These are phyloP conservation scores for Neostapfia colusana DNA, from an alignment of 176 grass and related monocot genomes.

Conservation along the genomic window DNA sequence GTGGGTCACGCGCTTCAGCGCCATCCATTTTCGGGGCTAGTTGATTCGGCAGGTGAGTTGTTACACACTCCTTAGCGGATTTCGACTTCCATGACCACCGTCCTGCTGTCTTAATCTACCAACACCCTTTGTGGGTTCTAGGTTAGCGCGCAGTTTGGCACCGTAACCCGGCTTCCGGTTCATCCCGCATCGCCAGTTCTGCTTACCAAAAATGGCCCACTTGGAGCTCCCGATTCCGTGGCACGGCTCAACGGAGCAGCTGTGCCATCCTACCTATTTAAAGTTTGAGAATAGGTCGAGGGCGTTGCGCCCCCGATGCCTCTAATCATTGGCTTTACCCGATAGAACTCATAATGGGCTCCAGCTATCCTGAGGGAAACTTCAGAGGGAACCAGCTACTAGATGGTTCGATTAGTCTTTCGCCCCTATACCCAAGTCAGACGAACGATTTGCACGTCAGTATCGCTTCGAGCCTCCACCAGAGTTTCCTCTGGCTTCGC, in stretches of 20 bases:
- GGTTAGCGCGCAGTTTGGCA: constrained; percentile 66
- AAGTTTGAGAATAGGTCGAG: constrained; percentile 92
- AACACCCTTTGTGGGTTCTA: constrained; percentile 32
- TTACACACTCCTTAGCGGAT: constrained; percentile 64
- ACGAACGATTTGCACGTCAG: too few relatives aligned
- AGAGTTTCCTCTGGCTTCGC: too few relatives aligned
- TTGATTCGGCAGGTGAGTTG: constrained; percentile 86
- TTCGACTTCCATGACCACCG: background rate
- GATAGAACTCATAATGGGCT: constrained; percentile 56
- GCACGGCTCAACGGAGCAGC: constrained; percentile 50
- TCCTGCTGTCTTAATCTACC: too few relatives aligned
- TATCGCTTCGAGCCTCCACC: too few relatives aligned
- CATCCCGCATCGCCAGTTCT: constrained; percentile 73
- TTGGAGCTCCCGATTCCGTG: constrained; percentile 60
- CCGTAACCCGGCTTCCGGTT: constrained; percentile 60
- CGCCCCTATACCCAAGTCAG: too few relatives aligned
- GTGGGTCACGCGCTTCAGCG: constrained; percentile 57
- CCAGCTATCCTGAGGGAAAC: constrained; percentile 79
- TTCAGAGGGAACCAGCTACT: constrained; percentile 76
- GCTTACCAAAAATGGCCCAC: constrained; percentile 78
- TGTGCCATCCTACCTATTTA: constrained; percentile 72
- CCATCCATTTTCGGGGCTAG: constrained; percentile 81
- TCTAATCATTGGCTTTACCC: constrained; percentile 83
- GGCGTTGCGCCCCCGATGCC: constrained; percentile 68
- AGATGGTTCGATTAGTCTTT: too few relatives aligned